Conservation (phyloP, 129 eudicot species). For the Arctium lappa region DNA sequence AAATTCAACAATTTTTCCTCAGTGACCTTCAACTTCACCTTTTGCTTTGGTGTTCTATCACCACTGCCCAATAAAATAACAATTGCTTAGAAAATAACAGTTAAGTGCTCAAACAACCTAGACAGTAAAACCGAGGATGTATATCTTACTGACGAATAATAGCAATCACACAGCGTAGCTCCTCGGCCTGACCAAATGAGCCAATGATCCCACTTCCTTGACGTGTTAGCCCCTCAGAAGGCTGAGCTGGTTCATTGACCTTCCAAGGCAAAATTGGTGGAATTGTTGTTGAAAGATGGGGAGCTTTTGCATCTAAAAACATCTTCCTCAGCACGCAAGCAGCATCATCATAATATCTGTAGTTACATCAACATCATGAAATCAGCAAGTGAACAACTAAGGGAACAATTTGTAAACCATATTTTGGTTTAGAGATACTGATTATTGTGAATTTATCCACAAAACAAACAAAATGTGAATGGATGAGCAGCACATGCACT, state of each 20-base stretch:
- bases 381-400: not conserved
- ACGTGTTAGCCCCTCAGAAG: conserved; percentile 88
- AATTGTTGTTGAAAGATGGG: conserved; percentile 90
- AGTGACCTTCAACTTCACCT: conserved; percentile 94
- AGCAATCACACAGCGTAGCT: conserved; percentile 95
- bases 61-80: conserved; percentile 59
- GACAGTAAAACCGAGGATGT: conserved; percentile 3
- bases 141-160: conserved; percentile 87
- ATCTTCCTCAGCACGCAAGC: conserved; percentile 96
- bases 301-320: conserved; percentile 98
- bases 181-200: conserved; percentile 96
- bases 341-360: conserved; percentile 96
- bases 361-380: conserved; percentile 7
- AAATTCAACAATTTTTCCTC: conserved; percentile 88
- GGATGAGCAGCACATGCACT: not conserved
- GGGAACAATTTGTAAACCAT: not conserved
- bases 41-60: conserved; percentile 98
- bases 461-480: not conserved
- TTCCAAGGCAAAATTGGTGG: conserved; percentile 96
- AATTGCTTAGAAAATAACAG: not conserved
- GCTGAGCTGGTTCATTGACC: conserved; percentile 74
- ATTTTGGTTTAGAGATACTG: not conserved
- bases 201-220: conserved; percentile 98
- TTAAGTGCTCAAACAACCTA: conserved; percentile 4
- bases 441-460: not conserved